Conservation (phyloP, 768 basidiomycete species). For the Serendipita sp. region DNA sequence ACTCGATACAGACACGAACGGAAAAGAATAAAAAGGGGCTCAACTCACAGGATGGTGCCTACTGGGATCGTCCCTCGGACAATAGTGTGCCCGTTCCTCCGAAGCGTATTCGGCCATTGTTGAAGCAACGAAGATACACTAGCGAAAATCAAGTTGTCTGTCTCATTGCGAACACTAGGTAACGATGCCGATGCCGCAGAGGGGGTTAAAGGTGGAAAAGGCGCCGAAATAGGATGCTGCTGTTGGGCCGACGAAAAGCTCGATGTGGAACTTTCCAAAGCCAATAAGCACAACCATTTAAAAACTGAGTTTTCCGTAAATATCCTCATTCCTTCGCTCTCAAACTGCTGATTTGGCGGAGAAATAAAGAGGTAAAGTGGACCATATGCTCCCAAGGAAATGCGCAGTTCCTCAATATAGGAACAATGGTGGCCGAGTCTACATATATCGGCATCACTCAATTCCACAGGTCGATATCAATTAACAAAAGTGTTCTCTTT, state of each 20-base stretch:
- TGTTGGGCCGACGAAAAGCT: not conserved
- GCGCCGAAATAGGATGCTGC: not conserved
- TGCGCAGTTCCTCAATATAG: too few species aligned
- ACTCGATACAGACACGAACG: not conserved
- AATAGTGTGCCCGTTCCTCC: not conserved
- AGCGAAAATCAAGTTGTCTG: not conserved
- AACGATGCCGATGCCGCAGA: not conserved
- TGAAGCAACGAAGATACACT: not conserved
- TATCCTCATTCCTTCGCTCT: too few species aligned
- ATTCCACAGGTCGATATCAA: too few species aligned
- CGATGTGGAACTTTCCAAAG: not conserved
- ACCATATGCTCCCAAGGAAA: too few species aligned
- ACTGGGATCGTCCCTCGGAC: not conserved
- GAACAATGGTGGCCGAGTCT: too few species aligned
- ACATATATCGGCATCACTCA: too few species aligned
- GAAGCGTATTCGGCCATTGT: slow-evolving; percentile 1
- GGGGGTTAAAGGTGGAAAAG: not conserved
- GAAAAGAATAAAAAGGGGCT: not conserved
- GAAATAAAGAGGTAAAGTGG: too few species aligned
- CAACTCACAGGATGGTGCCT: not conserved
- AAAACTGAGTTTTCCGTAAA: too few species aligned
- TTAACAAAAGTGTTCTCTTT: not conserved
- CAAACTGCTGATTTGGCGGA: too few species aligned
- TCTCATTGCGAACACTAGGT: not conserved
- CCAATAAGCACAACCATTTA: too few species aligned